Conservation (phyloP, 1,284 basidiomycete genomes). For the Malassezia pachydermatis region DNA sequence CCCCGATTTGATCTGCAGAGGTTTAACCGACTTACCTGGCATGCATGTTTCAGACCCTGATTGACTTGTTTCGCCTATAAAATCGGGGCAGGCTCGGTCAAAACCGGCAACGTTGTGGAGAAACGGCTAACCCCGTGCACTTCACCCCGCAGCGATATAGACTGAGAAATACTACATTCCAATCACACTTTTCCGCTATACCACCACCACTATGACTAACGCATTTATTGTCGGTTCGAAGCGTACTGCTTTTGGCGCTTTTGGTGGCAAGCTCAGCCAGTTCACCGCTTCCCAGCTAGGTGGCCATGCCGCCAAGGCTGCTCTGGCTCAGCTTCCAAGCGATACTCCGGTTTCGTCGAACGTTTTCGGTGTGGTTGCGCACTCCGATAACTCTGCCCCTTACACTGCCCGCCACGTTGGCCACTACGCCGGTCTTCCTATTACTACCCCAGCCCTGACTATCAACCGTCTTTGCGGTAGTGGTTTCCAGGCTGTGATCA, state of each 20-base stretch:
- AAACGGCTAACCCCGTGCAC: not conserved
- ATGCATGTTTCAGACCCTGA: too few relatives aligned
- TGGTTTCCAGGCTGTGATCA: conserved; percentile 86
- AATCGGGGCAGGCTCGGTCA: conserved; percentile 5
- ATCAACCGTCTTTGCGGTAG: conserved; percentile 79
- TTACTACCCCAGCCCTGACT: conserved; percentile 53
- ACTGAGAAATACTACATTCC: not conserved
- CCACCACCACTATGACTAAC: conserved; percentile 21
- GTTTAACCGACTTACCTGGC: too few relatives aligned
- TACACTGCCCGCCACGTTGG: conserved; percentile 91
- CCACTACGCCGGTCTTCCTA: conserved; percentile 63
- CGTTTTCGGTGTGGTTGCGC: conserved; percentile 44
- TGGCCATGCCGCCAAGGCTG: conserved; percentile 53
- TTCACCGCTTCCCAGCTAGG: conserved; percentile 50
- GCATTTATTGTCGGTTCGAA: conserved; percentile 50
- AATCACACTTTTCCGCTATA: not conserved
- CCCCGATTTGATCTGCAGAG: too few relatives aligned
- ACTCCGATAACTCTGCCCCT: conserved; percentile 58
- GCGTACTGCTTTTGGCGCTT: conserved; percentile 55
- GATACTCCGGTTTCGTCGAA: conserved; percentile 50
- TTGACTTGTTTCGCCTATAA: too few relatives aligned
- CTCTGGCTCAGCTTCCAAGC: conserved; percentile 52
- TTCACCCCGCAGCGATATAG: conserved; percentile 2
- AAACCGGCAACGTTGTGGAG: too few relatives aligned
- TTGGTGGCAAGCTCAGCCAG: conserved; percentile 51